Base-by-base conservation (phyloP, 108 stramenopile species). In the Fragilaria radians region DNA sequence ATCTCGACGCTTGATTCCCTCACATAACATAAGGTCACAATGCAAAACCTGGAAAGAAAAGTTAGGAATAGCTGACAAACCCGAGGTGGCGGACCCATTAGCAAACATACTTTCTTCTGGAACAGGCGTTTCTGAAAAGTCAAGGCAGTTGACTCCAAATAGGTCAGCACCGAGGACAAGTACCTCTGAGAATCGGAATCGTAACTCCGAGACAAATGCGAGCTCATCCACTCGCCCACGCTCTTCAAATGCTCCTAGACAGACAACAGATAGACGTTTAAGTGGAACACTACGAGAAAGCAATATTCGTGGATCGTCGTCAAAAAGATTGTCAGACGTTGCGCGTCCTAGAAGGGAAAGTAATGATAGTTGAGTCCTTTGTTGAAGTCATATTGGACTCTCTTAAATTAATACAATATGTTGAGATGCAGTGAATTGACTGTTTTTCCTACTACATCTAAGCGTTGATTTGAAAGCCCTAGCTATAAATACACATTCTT, bases 1-100 rank as follows among this genome's bases (percentile, higher is more conserved):
- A 31, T 55, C 54, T 9, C 54, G 54, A 7, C 23, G 28, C 14
- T 28, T 55, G 54, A 28, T 55, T 31, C 54, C 54, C 29, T 28
- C 23, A 9, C 54, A 55, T 23, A 55, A 55, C 29, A 25, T 55
- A 7, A 24, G 54, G 23, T 55, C 54, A 14, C 23, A 28, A 23
- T 55, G 54, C 28, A 14, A 29, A 7, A 55, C 23, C 28, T 55
- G 23, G 23, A 14, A 9, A 31, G 28, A 55, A 28, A 55, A 31
- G 29, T 7, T 28, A 25, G 54, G 54, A 42, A 42, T 42, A 7
- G 36, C 36, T 7, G 14, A 42, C 36, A 14, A 42, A 14, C 36
- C 36, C 11, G 36, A 42, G 14, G 36, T 42, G 36, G 36, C 36
- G 14, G 36, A 42, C 36, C 36, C 36, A 7, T 42, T 42, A 42